Conservation (phyloP, 176 grass and related monocot species). For the Cymbopogon citratus region DNA sequence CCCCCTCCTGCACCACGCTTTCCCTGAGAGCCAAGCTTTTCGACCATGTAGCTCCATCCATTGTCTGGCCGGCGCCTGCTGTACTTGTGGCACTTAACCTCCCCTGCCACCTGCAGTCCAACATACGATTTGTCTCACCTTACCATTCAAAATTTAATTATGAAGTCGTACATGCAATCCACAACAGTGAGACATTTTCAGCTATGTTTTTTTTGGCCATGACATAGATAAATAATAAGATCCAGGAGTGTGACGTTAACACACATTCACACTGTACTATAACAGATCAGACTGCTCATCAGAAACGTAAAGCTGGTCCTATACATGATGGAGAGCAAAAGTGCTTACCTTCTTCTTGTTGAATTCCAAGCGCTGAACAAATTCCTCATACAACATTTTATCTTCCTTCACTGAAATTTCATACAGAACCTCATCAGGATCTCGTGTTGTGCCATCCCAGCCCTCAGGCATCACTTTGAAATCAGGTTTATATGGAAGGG, state of each 20-base stretch:
- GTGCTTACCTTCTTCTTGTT: conserved; percentile 88
- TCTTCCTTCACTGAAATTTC: conserved; percentile 98
- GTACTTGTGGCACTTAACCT: conserved; percentile 91
- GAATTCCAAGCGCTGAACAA: conserved; percentile 81
- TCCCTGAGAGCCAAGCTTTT: conserved; percentile 66
- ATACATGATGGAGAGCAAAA: not conserved
- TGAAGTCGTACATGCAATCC: not conserved
- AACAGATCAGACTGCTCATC: not conserved
- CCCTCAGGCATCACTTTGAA: conserved; percentile 98
- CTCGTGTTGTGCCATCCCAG: conserved; percentile 85
- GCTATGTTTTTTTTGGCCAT: not conserved
- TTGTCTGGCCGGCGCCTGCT: conserved; percentile 70
- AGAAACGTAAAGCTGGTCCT: not conserved
- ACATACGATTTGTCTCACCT: not conserved
- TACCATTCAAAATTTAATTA: not conserved
- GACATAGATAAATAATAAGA: not conserved
- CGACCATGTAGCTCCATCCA: conserved; percentile 84
- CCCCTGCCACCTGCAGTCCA: conserved; percentile 62
- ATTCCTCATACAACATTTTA: conserved; percentile 90
- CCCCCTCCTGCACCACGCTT: conserved; percentile 70
- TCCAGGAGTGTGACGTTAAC: not conserved
- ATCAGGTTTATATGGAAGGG: conserved; percentile 94
- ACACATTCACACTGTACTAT: not conserved
- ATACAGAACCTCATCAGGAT: conserved; percentile 95
- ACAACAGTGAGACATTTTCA: not conserved